phyloP scores from a whole-genome alignment of 305 asterid genomes.

The Plantago lanceolata region DNA sequence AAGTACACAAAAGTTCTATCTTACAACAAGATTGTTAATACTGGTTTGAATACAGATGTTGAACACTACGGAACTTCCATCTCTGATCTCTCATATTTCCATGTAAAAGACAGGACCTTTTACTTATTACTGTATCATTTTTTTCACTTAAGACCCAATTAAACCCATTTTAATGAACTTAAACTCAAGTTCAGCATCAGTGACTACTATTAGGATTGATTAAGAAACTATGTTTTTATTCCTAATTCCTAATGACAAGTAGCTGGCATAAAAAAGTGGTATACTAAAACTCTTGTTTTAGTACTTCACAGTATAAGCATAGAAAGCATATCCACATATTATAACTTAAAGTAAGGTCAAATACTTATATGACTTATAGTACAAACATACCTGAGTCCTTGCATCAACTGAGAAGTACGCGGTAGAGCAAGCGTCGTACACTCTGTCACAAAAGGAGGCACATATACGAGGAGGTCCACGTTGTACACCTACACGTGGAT shows the following conservation, averaged over 20 bases:
- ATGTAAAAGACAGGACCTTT: constrained; percentile 6
- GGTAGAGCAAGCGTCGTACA: constrained; percentile 66
- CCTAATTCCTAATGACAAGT: background rate
- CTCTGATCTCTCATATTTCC: constrained; percentile 4
- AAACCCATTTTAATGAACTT: background rate
- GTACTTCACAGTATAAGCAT: background rate
- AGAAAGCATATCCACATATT: constrained; percentile 2
- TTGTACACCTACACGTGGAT: constrained; percentile 75
- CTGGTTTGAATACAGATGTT: constrained; percentile 7
- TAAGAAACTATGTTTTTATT: background rate
- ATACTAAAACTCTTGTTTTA: background rate
- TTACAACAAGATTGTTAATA: background rate
- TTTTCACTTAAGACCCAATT: background rate
- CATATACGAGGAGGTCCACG: constrained; percentile 80
- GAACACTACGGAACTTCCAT: constrained; percentile 2
- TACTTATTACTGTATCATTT: background rate
- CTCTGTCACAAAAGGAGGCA: constrained; percentile 70
- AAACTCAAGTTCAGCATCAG: background rate
- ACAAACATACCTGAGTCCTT: constrained; percentile 63
- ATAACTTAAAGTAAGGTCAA: constrained; percentile 5
- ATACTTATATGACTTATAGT: constrained; percentile 15
- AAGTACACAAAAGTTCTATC: constrained; percentile 1
- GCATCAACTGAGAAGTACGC: constrained; percentile 85
- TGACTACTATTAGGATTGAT: no score
- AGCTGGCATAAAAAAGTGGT: background rate